A percentile compares a stretch with the other conserved stretches of the same genome.
Conservation (phyloP, 345 rosid species). For the Bretschneidera sinensis region DNA sequence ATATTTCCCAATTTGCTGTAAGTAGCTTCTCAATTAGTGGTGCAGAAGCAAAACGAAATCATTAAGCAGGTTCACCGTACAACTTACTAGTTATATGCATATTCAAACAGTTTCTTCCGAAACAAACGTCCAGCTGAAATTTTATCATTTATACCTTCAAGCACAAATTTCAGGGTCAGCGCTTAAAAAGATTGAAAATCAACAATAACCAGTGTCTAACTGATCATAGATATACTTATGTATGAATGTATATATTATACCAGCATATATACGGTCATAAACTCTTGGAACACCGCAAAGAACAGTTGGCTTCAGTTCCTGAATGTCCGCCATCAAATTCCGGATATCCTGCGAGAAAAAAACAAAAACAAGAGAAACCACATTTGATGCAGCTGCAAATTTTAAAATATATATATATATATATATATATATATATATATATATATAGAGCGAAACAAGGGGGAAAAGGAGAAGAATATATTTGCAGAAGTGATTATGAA, state of each 20-base stretch:
- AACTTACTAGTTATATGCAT: slow-evolving; percentile 79
- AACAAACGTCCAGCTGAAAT: slow-evolving; percentile 62
- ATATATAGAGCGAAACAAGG: not conserved
- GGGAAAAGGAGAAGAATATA: not conserved
- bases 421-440: too few species aligned
- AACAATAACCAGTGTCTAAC: not conserved
- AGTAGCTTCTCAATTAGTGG: slow-evolving; percentile 19
- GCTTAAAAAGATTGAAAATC: not conserved
- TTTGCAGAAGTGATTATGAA: too few species aligned
- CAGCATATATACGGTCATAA: slow-evolving; percentile 72
- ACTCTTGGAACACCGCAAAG: slow-evolving; percentile 91
- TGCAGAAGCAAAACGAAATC: not conserved
- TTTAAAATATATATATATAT: too few species aligned
- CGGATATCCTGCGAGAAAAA: slow-evolving; percentile 53
- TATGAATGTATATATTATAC: slow-evolving; percentile 27
- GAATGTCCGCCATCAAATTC: slow-evolving; percentile 73
- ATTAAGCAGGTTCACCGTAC: slow-evolving; percentile 1
- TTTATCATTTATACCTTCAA: slow-evolving; percentile 61
- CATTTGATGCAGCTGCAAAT: not conserved
- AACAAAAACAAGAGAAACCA: slow-evolving; percentile 4
- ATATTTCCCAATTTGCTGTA: slow-evolving; percentile 74
- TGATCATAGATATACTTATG: not conserved
- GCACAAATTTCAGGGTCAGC: slow-evolving; percentile 15
- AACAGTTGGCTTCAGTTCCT: slow-evolving; percentile 75
- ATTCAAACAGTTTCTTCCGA: slow-evolving; percentile 61